These are phyloP conservation scores for Pichia sp. DNA, from an alignment of 1,139 yeast species.

Conservation along the genomic window DNA sequence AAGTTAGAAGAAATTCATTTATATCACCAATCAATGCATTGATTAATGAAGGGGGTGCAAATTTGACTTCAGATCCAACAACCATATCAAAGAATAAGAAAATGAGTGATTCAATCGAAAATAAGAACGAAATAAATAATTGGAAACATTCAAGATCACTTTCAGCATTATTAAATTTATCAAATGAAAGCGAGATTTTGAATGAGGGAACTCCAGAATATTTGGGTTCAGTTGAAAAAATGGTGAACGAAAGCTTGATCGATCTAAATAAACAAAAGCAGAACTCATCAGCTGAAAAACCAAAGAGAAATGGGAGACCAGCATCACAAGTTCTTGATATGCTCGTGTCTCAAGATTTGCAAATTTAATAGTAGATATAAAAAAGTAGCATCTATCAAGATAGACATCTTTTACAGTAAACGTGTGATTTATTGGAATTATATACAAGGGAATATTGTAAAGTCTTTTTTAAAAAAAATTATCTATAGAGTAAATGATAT, in stretches of 20 bases:
- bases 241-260: conserved; percentile 9
- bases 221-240: conserved; percentile 7
- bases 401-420: background rate
- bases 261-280: conserved; percentile 1
- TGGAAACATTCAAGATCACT: conserved; percentile 1
- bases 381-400: background rate
- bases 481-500: no score
- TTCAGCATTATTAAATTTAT: conserved; percentile 4
- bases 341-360: conserved; percentile 9
- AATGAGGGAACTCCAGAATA: conserved; percentile 8
- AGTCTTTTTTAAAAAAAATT: no score
- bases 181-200: no score
- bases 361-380: background rate
- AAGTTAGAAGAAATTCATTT: conserved; percentile 23
- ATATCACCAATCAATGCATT: conserved; percentile 31
- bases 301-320: conserved; percentile 20
- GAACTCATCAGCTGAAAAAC: background rate
- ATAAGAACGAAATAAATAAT: background rate
- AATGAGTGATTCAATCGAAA: background rate
- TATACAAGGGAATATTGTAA: no score
- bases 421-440: no score
- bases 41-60: conserved; percentile 14
- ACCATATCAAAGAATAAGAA: no score
- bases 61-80: background rate
- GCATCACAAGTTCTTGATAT: conserved; percentile 29